Base-by-base conservation (phyloP, 2,329 filamentous ascomycete species). In the Colletotrichum magnum region DNA sequence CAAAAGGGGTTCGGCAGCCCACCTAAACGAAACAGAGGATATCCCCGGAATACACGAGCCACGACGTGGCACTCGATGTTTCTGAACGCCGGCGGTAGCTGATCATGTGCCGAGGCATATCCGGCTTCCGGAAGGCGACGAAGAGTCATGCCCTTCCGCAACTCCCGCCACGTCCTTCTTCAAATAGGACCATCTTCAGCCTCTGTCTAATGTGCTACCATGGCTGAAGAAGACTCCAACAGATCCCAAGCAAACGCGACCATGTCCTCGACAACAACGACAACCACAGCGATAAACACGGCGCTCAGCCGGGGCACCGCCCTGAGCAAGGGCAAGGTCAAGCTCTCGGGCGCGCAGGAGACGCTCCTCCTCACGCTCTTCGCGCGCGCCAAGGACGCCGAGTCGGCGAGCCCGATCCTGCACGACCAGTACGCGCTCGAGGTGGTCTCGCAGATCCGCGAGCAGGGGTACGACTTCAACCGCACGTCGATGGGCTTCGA, bases 361-460 rank as follows among this genome's bases (percentile, higher is more conserved):
- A 72, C 71, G 16, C 63, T 72, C 18, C 53, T 72, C 13, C 24
- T 71, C 10, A 72, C 71, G 6, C 68, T 72, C 5, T 58, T 65
- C 5, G 70, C 59, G 13, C 71, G 68, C 45, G 68, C 61, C 28
- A 18, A 58, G 5, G 71, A 72, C 43, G 68, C 71, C 24, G 64
- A 66, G 51, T 64, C 53, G 9, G 10, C 67, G 2, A 57, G 41
- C 3, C 71, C 71, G n/a, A 54, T 72, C 2, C 26, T 72, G 43
- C 58, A 63, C 24, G 71, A 72, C 50, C 70, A 63, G 36, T 71
- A 66, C 21, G 67, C 67, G 18, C 56, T 67, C 15, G 67, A 67
- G 18, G 18, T 69, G 4, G 67, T 57, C 45, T 56, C 56, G 3
- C 43, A 60, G 18, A 50, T 69, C 36, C 26, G 18, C 32, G 51